Evolutionary conservation across 1,284 basidiomycete species (phyloP).

Genomic region (Microbotryomycetes sp.): DNA sequence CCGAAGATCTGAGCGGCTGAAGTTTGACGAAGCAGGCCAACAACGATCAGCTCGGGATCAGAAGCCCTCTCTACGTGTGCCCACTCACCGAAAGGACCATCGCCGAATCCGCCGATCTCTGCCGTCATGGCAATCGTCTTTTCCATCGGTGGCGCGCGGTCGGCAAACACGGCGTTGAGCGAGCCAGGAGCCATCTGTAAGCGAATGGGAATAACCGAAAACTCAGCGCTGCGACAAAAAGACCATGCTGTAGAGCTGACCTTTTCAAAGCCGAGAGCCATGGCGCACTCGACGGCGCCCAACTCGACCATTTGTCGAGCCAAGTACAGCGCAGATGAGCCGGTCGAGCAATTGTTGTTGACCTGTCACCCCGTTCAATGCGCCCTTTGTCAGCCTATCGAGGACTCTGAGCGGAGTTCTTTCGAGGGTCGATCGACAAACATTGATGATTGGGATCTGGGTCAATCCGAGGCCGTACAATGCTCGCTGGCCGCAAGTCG

Average conservation of each 20-base stretch:
- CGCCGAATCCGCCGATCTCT: slow-evolving; percentile 22
- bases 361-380: slow-evolving; percentile 2
- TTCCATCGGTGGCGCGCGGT: slow-evolving; percentile 56
- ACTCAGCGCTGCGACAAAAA: neutral
- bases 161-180: slow-evolving; percentile 60
- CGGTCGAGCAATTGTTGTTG: slow-evolving; percentile 49
- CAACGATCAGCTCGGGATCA: no score
- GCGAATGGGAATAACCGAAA: neutral
- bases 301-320: slow-evolving; percentile 61
- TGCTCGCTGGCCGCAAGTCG: slow-evolving; percentile 70
- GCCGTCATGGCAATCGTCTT: slow-evolving; percentile 35
- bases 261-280: slow-evolving; percentile 80
- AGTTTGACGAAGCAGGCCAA: neutral
- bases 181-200: slow-evolving; percentile 63
- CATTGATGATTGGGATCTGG: slow-evolving; percentile 74
- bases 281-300: slow-evolving; percentile 63
- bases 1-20: slow-evolving; percentile 52
- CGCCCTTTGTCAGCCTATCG: neutral
- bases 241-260: slow-evolving; percentile 24
- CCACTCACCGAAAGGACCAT: slow-evolving; percentile 19
- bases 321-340: slow-evolving; percentile 56
- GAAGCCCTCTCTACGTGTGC: no score
- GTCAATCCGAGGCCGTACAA: slow-evolving; percentile 82
- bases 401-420: no score
- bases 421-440: no score